Evolutionary conservation across 805 yeast genomes (phyloP).

Genomic region (Hanseniaspora lachancei): DNA sequence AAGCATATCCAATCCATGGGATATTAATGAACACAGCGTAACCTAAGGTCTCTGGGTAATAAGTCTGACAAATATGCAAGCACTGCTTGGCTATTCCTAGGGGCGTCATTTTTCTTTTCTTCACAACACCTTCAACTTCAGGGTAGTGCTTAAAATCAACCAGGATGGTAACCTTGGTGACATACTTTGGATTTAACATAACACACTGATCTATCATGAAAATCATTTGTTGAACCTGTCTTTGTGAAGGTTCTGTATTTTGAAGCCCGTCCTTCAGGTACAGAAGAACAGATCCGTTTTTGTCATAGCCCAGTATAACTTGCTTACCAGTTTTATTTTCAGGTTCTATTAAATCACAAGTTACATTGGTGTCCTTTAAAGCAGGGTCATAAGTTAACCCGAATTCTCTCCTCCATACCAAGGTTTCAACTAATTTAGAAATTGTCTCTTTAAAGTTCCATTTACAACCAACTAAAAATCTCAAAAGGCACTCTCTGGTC

Average conservation of each 20-base stretch:
- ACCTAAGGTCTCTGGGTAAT: conserved; percentile 48
- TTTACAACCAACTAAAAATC: conserved; percentile 41
- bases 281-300: conserved; percentile 40
- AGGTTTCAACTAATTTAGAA: conserved; percentile 34
- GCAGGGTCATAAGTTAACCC: conserved; percentile 34
- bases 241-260: conserved; percentile 38
- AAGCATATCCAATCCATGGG: conserved; percentile 46
- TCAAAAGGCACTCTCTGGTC: conserved; percentile 39
- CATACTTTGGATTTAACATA: conserved; percentile 45
- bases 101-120: conserved; percentile 36
- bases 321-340: conserved; percentile 46
- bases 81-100: conserved; percentile 38
- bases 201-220: conserved; percentile 45
- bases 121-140: conserved; percentile 25
- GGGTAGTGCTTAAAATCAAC: conserved; percentile 40
- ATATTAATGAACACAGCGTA: conserved; percentile 41
- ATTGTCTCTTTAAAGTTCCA: conserved; percentile 36
- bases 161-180: conserved; percentile 40
- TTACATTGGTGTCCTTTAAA: conserved; percentile 22
- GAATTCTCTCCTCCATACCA: conserved; percentile 45
- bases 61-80: conserved; percentile 40
- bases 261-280: conserved; percentile 43
- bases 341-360: conserved; percentile 32
- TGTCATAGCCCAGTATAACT: conserved; percentile 41
- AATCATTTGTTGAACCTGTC: conserved; percentile 44